Evolutionary conservation across 2,329 filamentous ascomycete species (phyloP).

Genomic region (Colletotrichum cordylinicola): DNA sequence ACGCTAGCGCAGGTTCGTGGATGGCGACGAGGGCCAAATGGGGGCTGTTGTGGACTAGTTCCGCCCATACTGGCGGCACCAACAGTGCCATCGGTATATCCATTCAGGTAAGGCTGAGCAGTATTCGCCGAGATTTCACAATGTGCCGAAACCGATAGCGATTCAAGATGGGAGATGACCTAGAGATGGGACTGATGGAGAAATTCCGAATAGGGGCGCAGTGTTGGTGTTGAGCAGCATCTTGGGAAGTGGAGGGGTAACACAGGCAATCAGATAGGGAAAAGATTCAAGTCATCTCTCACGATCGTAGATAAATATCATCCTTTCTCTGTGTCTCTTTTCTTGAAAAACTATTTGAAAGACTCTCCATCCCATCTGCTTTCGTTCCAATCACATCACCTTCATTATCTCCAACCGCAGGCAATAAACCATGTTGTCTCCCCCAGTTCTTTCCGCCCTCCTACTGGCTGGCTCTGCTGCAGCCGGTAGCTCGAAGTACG

Average conservation of each 20-base stretch:
- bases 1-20: not conserved
- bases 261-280: not conserved
- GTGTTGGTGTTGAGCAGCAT: not conserved
- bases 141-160: not conserved
- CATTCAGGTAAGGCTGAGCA: not conserved
- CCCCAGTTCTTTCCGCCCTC: conserved; percentile 35
- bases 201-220: not conserved
- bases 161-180: not conserved
- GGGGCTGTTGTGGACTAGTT: not conserved
- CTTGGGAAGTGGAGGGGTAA: not conserved
- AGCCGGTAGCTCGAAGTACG: not conserved
- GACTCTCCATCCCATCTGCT: not conserved
- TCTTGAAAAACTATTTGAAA: not conserved
- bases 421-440: not conserved
- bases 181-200: not conserved
- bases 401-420: not conserved
- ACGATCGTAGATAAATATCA: not conserved
- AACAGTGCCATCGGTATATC: not conserved
- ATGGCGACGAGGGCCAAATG: not conserved
- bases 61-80: not conserved
- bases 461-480: not conserved
- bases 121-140: not conserved
- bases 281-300: not conserved
- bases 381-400: not conserved
- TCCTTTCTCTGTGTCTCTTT: not conserved